Evolutionary conservation across 139 green algal species (phyloP), one percentile per base, ranked within the genome.

Genomic region (Desmodesmus armatus): DNA sequence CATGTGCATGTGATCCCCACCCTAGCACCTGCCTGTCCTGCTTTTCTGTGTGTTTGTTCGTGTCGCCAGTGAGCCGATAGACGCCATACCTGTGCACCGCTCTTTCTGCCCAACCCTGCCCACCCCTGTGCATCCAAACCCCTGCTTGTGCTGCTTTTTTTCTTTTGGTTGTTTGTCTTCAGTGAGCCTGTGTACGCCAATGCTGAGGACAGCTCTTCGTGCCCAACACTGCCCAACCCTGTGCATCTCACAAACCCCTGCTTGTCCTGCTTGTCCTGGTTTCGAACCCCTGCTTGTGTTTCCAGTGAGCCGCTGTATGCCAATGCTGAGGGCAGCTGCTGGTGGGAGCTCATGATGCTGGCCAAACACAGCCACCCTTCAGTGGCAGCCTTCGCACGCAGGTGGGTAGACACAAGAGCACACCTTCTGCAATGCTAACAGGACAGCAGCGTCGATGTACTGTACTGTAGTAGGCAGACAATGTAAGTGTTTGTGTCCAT

Each of bases 311-410:
- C 96, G 0, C 75, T 91, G 77, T 96, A 94, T 87, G 85, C 87
- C 29, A 71, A 85, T 21, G 96, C 95, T 1, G 96, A 98, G 47
- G 82, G 82, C 1, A 83, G 85, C 2, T 96, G 94, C 89, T 96
- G 92, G 88, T 99, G 97, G 97, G 97, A 99, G 93, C 93, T 99
- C 41, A 81, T 72, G 6, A 55, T 72, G 39, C 91, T 99, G 31
- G 92, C 95, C 0, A 27, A n/a, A 3, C 96, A 99, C 88, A 85
- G 88, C 43, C 97, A 99, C 88, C 97, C 97, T 29, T 95, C 89
- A 0, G 96, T 98, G 27, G 89, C 93, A 0, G 95, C 95, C 47
- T 97, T 99, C 90, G 94, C 97, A 0, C 85, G 91, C 75, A 93
- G 92, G n/a, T n/a, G n/a, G n/a, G n/a, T n/a, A n/a, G n/a, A n/a